Base-by-base conservation (phyloP, 2,329 filamentous ascomycete genomes). In the Arachnomyces sp. region DNA sequence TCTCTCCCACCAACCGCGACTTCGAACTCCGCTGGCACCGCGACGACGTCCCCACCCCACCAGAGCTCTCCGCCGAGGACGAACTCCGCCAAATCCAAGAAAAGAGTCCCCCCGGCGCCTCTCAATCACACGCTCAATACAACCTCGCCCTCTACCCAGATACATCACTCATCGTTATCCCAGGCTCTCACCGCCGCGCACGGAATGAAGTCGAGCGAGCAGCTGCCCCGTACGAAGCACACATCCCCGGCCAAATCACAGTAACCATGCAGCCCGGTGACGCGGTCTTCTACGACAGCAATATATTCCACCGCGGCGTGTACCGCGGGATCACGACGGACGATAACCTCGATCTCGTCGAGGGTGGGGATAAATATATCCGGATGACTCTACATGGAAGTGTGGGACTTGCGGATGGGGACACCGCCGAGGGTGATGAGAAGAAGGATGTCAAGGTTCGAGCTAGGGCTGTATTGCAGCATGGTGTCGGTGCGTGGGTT, bases 241-340 rank as follows among this genome's bases (percentile, higher is more conserved):
- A 66, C 2, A 51, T 92, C 49, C 77, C 80, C 0, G 76, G 67
- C 0, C 80, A 88, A 66, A 55, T 81, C 11, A 63, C 75, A 3
- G 85, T 93, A 12, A 56, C 68, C 55, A 67, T 93, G 45, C 66
- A 74, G 46, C 73, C 85, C 0, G 87, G 87, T 0, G 87, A 94
- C 61, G 77, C 83, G 12, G 84, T 84, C 31, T 94, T 94, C 54
- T 94, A 94, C 57, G 80, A 94, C 60, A 93, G 89, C 56, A 93
- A 94, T 59, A 93, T 94, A 48, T 59, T 93, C 40, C 66, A 69
- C 40, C 59, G 66, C 4, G 65, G 66, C 2, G 57, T 64, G 17
- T 70, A 70, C 43, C 54, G 54, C 43, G 60, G 49, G 7, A 25
- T 25, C 20, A 25, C 20, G 20, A 25, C 20, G 20, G 9, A 25